A percentile compares a stretch with the other conserved stretches of the same genome.
Conservation (phyloP, 2,329 filamentous ascomycete genomes). For the Akanthomyces uredinophilus region DNA sequence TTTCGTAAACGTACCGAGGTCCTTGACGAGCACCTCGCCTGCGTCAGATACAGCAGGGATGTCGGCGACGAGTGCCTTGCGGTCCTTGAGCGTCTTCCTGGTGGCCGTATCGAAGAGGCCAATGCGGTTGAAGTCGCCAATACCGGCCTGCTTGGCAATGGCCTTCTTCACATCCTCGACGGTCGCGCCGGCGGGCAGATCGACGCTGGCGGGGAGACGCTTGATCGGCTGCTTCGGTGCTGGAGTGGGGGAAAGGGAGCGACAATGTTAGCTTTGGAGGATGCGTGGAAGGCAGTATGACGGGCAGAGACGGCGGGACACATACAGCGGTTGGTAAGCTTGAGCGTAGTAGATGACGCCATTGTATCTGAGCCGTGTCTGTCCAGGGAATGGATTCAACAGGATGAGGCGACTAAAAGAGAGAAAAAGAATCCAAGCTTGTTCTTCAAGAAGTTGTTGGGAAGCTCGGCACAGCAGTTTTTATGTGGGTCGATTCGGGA, state of each 20-base stretch:
- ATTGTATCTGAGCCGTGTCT: slow-evolving; percentile 19
- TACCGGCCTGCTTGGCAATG: slow-evolving; percentile 46
- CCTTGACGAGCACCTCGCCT: slow-evolving; percentile 76
- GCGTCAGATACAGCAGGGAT: slow-evolving; percentile 43
- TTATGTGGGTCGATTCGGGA: slow-evolving; percentile 2
- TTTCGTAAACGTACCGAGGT: slow-evolving; percentile 60
- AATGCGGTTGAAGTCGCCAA: slow-evolving; percentile 56
- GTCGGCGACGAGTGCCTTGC: slow-evolving; percentile 47
- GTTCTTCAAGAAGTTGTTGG: slow-evolving; percentile 6
- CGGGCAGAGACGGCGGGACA: not conserved
- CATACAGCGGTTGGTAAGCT: slow-evolving; percentile 39
- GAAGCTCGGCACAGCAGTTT: slow-evolving; percentile 9
- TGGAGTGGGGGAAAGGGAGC: slow-evolving; percentile 17
- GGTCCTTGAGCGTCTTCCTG: slow-evolving; percentile 60
- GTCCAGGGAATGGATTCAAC: not conserved
- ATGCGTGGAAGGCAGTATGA: not conserved
- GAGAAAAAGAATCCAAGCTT: not conserved
- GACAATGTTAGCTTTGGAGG: not conserved
- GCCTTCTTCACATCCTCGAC: slow-evolving; percentile 55
- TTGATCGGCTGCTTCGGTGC: slow-evolving; percentile 48
- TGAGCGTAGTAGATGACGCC: slow-evolving; percentile 33
- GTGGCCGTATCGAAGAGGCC: slow-evolving; percentile 56
- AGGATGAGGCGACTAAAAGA: not conserved
- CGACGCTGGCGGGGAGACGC: slow-evolving; percentile 47
- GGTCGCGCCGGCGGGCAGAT: slow-evolving; percentile 46